Conservation (phyloP, 148 eudicot species). For the Talinum fruticosum region DNA sequence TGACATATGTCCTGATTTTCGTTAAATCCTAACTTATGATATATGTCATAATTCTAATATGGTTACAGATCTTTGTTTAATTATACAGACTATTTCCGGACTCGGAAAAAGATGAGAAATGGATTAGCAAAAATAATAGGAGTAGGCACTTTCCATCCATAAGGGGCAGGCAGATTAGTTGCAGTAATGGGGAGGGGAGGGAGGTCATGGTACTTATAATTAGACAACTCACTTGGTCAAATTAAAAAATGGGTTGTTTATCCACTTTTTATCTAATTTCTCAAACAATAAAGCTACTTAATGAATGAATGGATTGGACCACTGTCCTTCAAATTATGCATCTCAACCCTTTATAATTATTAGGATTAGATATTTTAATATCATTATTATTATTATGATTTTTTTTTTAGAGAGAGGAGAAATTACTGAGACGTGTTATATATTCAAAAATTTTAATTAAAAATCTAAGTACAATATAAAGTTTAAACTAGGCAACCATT, state of each 20-base stretch:
- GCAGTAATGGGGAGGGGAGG: slow-evolving; percentile 7
- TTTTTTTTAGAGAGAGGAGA: too few species aligned
- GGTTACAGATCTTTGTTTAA: too few species aligned
- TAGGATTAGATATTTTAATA: neutral
- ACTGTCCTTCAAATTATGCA: neutral
- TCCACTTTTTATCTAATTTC: slow-evolving; percentile 21
- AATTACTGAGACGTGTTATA: too few species aligned
- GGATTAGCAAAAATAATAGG: neutral
- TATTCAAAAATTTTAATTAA: too few species aligned
- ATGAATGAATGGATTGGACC: slow-evolving; percentile 22
- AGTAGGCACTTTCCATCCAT: slow-evolving; percentile 4
- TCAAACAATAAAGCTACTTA: slow-evolving; percentile 6
- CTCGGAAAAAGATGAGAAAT: neutral
- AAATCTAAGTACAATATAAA: too few species aligned
- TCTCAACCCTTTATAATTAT: neutral
- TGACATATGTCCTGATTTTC: too few species aligned
- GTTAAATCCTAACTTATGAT: too few species aligned
- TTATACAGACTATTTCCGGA: too few species aligned
- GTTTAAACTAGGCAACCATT: too few species aligned
- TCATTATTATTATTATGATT: too few species aligned
- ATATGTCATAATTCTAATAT: too few species aligned
- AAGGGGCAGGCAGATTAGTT: slow-evolving; percentile 22
- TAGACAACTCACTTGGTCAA: slow-evolving; percentile 29
- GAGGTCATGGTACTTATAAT: slow-evolving; percentile 20
- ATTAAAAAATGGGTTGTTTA: slow-evolving; percentile 17